Evolutionary conservation across 129 eudicot genomes (phyloP), one percentile per base, ranked within the genome.

Genomic region (Pulicaria dysenterica): DNA sequence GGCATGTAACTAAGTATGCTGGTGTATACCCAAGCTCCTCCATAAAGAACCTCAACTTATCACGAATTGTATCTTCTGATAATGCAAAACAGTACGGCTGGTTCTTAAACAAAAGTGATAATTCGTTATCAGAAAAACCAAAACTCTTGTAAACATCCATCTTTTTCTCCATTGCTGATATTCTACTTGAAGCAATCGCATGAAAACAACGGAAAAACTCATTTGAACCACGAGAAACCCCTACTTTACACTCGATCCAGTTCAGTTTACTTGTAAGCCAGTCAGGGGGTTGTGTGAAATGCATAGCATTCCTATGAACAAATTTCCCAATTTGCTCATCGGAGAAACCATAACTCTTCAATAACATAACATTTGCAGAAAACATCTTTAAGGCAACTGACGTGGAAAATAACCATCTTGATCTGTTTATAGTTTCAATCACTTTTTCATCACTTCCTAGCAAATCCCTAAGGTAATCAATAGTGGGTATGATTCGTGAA

Each of bases 391-490:
- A 62, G 3, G 77, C 64, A 70, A 51, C 13, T 4, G 82, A 78
- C 5, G 82, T 60, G 1, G 77, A 61, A 53, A 63, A 54, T 16
- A 80, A 37, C 82, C 83, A 69, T 42, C 70, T 50, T 0, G 75
- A 78, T 44, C 62, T 85, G 8, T 72, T 76, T 10, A 79, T 65
- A 38, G 74, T 59, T 13, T 72, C 77, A 38, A 79, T 62, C 3
- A 82, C 84, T 6, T 68, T 54, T n/a, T 82, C 79, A 31, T 75
- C 69, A 45, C 77, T 76, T 62, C 83, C 86, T 44, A 85, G n/a
- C 0, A 79, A 3, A 7, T 12, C 9, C 42, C 70, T 73, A 3
- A 85, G 69, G 56, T 57, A 67, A 69, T 76, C 78, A 66, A 85
- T 64, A 12, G 80, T 50, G 19, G 86, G 86, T 37, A 67, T 42